A percentile compares a stretch with the other conserved stretches of the same genome.
These are phyloP conservation scores for Simplicillium aogashimaense DNA, from an alignment of 2,329 filamentous ascomycete species.

Conservation along the genomic window DNA sequence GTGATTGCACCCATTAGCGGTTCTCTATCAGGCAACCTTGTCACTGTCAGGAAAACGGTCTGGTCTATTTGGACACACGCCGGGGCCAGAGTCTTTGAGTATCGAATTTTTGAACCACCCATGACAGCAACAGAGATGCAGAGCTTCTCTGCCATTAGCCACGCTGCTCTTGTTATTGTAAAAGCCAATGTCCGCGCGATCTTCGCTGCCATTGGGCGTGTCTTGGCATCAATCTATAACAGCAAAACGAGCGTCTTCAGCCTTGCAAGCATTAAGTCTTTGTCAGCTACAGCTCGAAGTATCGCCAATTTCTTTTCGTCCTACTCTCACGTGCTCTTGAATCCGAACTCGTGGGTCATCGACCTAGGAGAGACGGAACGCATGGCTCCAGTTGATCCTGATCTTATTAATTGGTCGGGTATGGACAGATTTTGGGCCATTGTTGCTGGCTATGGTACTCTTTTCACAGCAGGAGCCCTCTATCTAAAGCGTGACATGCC, in stretches of 20 bases:
- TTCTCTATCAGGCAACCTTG: slow-evolving; percentile 16
- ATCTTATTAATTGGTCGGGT: slow-evolving; percentile 57
- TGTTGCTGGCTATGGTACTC: slow-evolving; percentile 67
- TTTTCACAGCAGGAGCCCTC: slow-evolving; percentile 63
- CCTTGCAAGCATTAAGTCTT: not conserved
- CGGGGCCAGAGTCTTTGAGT: slow-evolving; percentile 36
- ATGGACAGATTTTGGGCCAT: slow-evolving; percentile 63
- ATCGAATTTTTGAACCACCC: slow-evolving; percentile 39
- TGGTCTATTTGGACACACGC: slow-evolving; percentile 32
- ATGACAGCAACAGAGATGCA: slow-evolving; percentile 55
- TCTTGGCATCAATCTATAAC: slow-evolving; percentile 32
- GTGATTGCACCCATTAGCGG: slow-evolving; percentile 24
- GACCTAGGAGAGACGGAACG: slow-evolving; percentile 36
- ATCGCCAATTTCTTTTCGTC: not conserved
- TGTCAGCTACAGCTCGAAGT: not conserved
- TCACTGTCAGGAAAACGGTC: slow-evolving; percentile 25
- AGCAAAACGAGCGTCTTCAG: slow-evolving; percentile 25
- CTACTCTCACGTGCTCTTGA: slow-evolving; percentile 20
- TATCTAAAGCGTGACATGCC: slow-evolving; percentile 69
- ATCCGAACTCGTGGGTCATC: slow-evolving; percentile 49
- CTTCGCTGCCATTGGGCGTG: slow-evolving; percentile 26
- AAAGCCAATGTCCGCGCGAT: slow-evolving; percentile 39
- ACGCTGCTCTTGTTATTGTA: slow-evolving; percentile 55
- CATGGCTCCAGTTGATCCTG: slow-evolving; percentile 35
- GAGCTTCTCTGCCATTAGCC: slow-evolving; percentile 67